Evolutionary conservation across 1,284 basidiomycete genomes (phyloP).

Genomic region (Trichosporon sp.): DNA sequence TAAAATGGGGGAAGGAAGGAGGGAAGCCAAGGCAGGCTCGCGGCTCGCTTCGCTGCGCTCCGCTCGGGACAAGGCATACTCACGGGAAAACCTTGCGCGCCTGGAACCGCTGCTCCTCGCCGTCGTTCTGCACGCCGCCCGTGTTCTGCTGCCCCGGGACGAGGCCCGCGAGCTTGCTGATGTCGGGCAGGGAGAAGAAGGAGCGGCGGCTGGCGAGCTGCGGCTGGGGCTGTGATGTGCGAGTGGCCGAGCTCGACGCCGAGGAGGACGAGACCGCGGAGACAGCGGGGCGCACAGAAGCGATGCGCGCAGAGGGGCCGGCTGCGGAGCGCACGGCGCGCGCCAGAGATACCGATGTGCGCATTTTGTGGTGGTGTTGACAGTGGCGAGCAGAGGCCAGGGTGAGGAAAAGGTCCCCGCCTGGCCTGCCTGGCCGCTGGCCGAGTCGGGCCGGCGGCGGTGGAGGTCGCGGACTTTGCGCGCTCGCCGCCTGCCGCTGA

Average conservation of each 20-base stretch:
- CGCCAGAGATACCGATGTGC: background rate
- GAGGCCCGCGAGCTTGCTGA: constrained; percentile 39
- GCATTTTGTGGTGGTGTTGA: background rate
- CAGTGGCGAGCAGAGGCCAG: background rate
- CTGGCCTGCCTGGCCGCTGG: background rate
- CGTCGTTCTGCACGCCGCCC: constrained; percentile 19
- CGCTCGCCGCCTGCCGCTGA: background rate
- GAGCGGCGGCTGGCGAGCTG: constrained; percentile 14
- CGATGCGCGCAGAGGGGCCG: background rate
- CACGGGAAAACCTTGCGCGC: constrained; percentile 74
- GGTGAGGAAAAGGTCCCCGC: background rate
- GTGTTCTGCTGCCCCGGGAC: constrained; percentile 12
- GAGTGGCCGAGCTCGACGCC: background rate
- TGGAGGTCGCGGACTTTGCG: background rate
- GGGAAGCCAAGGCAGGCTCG: background rate
- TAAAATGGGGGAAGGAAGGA: background rate
- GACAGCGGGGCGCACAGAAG: background rate
- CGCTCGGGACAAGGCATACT: constrained; percentile 36
- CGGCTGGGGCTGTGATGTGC: background rate
- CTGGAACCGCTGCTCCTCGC: constrained; percentile 49
- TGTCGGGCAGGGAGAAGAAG: constrained; percentile 49
- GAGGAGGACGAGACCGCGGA: background rate
- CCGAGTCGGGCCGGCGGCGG: background rate
- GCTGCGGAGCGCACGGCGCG: background rate
- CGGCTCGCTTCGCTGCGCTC: background rate